Evolutionary conservation across 495 filamentous ascomycete species (phyloP), one percentile per base, ranked within the genome.

Genomic region (Thermochaetoides thermophila): DNA sequence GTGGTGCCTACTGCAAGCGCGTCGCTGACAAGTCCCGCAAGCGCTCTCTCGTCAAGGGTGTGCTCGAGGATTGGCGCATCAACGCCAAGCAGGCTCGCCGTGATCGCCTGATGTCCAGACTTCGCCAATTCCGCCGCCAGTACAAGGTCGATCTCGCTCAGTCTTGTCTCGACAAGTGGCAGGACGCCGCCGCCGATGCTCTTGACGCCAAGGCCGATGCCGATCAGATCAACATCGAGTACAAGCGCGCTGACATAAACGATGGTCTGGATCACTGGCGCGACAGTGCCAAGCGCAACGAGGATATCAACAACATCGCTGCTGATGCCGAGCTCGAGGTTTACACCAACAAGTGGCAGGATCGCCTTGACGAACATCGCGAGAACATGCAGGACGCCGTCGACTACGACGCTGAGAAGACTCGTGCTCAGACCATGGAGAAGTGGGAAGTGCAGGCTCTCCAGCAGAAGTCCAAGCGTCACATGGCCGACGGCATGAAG

Each of bases 391-490:
- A 40, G 25, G 49, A 52, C 8, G 53, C 53, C 9, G 16, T 39
- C 16, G 39, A 57, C 18, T 45, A 38, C 22, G 53, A 54, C 32
- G 31, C 31, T 0, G 44, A 45, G 12, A 27, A 40, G 16, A 44
- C 31, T 2, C 34, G 43, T 3, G 31, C 17, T 6, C 15, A 18
- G 3, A 45, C 39, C 24, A 42, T 38, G 40, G 34, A 41, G 15
- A 29, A 17, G 7, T 55, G 50, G 50, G 53, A 54, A 24, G 48
- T 50, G n/a, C 40, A 57, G 21, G 29, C 29, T 2, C 34, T 57
- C 3, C 50, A 55, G 35, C 23, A 40, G 6, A 28, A 34, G n/a
- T 34, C 44, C 15, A 38, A 34, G 13, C 31, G 34, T 7, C 38
- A 39, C 17, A 42, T 46, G 9, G 46, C 43, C 7, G 19, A 19